Conservation (phyloP, 352 stramenopile genomes). For the Achlya hypogyna region DNA sequence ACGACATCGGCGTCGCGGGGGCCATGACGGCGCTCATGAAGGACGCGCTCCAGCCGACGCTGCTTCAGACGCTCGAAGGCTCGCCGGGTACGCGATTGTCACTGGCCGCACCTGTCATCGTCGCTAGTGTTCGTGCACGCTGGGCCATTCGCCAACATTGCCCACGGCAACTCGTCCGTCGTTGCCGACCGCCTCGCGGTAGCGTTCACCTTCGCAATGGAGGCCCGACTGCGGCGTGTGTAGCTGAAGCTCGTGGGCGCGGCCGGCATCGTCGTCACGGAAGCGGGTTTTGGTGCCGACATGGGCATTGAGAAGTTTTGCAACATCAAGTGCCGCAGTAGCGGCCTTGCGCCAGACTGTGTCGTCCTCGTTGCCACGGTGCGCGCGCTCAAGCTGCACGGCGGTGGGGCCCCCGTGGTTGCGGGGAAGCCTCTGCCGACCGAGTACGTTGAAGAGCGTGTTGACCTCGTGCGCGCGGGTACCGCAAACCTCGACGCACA, state of each 20-base stretch:
- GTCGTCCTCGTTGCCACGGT: conserved; percentile 97
- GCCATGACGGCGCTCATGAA: conserved; percentile 97
- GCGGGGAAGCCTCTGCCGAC: conserved; percentile 86
- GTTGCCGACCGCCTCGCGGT: conserved; percentile 94
- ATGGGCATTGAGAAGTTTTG: conserved; percentile 98
- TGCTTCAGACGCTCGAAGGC: conserved; percentile 97
- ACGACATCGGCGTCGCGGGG: conserved; percentile 95
- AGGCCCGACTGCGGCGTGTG: background rate
- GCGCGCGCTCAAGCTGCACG: conserved; percentile 98
- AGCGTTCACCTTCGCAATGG: background rate
- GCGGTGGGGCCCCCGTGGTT: conserved; percentile 92
- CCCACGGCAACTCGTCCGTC: conserved; percentile 95
- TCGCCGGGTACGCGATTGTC: conserved; percentile 45
- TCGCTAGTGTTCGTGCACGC: conserved; percentile 92
- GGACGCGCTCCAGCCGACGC: conserved; percentile 93
- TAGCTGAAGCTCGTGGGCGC: conserved; percentile 86
- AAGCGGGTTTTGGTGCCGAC: conserved; percentile 97
- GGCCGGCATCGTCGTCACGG: conserved; percentile 95
- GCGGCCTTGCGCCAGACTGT: conserved; percentile 92
- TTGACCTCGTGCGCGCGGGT: conserved; percentile 89
- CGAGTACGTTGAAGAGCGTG: conserved; percentile 94
- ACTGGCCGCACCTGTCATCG: background rate
- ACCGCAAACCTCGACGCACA: conserved; percentile 93
- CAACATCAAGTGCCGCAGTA: conserved; percentile 98
- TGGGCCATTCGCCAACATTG: conserved; percentile 98